Evolutionary conservation across 2,329 filamentous ascomycete genomes (phyloP).

Genomic region (Akanthomyces lecanii): DNA sequence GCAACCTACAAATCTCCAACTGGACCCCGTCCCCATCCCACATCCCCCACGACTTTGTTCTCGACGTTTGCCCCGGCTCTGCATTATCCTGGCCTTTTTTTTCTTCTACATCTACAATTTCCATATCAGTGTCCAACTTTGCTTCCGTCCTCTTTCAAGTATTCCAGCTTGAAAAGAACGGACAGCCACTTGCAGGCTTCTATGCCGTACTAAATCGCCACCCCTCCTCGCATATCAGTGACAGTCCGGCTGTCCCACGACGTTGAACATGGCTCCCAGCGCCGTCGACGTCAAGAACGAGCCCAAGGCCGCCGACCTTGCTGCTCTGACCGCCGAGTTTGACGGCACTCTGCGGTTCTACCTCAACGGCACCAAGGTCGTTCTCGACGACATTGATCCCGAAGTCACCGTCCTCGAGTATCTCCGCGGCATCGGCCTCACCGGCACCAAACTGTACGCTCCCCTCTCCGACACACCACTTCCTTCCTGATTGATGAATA

Average conservation of each 20-base stretch:
- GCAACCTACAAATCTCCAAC: slow-evolving; percentile 5
- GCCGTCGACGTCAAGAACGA: slow-evolving; percentile 49
- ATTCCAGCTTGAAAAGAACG: too few relatives aligned
- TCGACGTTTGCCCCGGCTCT: neutral
- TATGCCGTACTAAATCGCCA: neutral
- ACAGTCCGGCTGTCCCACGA: neutral
- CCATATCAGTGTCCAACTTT: neutral
- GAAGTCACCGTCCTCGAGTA: slow-evolving; percentile 92
- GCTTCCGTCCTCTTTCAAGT: neutral
- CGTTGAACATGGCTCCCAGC: slow-evolving; percentile 48
- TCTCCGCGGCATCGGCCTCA: slow-evolving; percentile 84
- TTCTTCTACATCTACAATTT: neutral
- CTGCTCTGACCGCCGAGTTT: slow-evolving; percentile 64
- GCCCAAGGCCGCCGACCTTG: slow-evolving; percentile 30
- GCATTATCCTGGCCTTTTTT: neutral
- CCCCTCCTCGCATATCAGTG: neutral
- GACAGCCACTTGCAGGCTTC: too few relatives aligned
- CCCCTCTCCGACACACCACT: neutral
- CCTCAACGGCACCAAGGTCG: slow-evolving; percentile 87
- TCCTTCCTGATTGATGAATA: too few relatives aligned
- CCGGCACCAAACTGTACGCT: slow-evolving; percentile 79
- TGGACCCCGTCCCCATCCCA: neutral
- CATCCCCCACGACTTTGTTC: neutral
- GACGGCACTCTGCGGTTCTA: slow-evolving; percentile 90
- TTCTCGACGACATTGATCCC: slow-evolving; percentile 81